Evolutionary conservation across 176 grass and related monocot genomes (phyloP), one percentile per base, ranked within the genome.

Genomic region (Oryza meridionalis): DNA sequence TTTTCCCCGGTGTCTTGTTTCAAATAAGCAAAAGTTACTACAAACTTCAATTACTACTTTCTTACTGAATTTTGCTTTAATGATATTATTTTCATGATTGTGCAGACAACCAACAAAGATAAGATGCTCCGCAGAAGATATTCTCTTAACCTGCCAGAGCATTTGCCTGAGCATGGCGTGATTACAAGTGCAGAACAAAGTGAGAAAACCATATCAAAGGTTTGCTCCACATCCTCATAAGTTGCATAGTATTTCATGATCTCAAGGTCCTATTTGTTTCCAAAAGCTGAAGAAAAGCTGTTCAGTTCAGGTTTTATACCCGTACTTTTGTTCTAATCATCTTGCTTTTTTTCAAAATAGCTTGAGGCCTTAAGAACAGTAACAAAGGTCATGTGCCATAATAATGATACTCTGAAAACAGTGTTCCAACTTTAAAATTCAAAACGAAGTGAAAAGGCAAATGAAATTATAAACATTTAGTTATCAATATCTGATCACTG

Each of bases 121-220:
- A 85, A 80, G 69, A 82, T 79, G 70, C 9, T 87, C 5, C 37
- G 66, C 69, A 70, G 17, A 64, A 84, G 84, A 69, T 58, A 85
- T 70, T 92, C 92, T 0, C 35, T 88, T 19, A 88, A 83, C 53
- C 72, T 92, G 24, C 80, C 62, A 1, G 76, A 90, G 38, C 75
- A 80, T 19, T 81, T 81, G 53, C 69, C 65, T 11, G 81, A 75
- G 9, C 50, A 51, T 69, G 24, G 31, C 50, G 25, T 87, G 49
- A 66, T 76, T 50, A 46, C 70, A 65, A 29, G 76, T 4, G 22
- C 53, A 38, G 81, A 87, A 14, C 77, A 27, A 80, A 70, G 71
- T 80, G 89, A 84, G 69, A 87, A 61, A 46, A 38, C 32, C 45
- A 84, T 76, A 79, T 80, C 84, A 22, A 90, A 90, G 89, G 89